Evolutionary conservation across 2,329 filamentous ascomycete genomes (phyloP).

Genomic region (Emmonsiellopsis sp.): DNA sequence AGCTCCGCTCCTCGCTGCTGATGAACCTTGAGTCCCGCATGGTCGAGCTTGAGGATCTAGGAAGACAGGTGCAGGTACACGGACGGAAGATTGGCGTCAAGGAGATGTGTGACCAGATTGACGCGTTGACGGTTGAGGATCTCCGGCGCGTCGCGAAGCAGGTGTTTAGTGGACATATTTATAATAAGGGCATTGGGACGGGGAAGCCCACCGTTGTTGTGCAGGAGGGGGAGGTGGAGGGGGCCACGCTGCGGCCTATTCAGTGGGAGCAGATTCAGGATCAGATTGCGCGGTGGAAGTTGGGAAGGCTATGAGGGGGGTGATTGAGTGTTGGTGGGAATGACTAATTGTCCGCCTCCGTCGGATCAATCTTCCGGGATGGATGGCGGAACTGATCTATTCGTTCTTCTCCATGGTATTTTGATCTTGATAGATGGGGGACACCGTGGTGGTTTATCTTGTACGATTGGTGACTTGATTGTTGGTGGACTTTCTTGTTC

Average conservation of each 20-base stretch:
- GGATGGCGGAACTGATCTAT: neutral
- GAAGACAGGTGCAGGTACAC: conserved; percentile 93
- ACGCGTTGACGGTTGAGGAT: conserved; percentile 69
- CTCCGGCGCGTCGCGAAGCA: conserved; percentile 69
- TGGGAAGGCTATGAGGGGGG: conserved; percentile 52
- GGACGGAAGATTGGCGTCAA: conserved; percentile 82
- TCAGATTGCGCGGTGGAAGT: conserved; percentile 70
- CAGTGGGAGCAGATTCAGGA: conserved; percentile 87
- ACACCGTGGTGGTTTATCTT: too few species aligned
- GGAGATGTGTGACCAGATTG: conserved; percentile 87
- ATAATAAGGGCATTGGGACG: conserved; percentile 67
- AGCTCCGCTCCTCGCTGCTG: conserved; percentile 76
- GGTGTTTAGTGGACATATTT: conserved; percentile 67
- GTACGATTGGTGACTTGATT: too few species aligned
- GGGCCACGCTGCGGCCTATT: conserved; percentile 58
- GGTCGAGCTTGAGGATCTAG: conserved; percentile 95
- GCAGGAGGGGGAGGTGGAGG: conserved; percentile 76
- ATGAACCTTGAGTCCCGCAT: conserved; percentile 98
- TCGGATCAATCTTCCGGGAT: too few species aligned
- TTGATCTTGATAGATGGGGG: too few species aligned
- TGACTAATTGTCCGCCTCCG: too few species aligned
- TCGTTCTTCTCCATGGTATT: neutral
- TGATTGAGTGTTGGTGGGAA: too few species aligned
- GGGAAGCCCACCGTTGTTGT: conserved; percentile 90
- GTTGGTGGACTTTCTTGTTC: too few species aligned